Percentiles rank a stretch among this genome's conserved stretches.
Evolutionary conservation across 1,284 basidiomycete species (phyloP).

Genomic region (Coniferiporia sulphurascens): DNA sequence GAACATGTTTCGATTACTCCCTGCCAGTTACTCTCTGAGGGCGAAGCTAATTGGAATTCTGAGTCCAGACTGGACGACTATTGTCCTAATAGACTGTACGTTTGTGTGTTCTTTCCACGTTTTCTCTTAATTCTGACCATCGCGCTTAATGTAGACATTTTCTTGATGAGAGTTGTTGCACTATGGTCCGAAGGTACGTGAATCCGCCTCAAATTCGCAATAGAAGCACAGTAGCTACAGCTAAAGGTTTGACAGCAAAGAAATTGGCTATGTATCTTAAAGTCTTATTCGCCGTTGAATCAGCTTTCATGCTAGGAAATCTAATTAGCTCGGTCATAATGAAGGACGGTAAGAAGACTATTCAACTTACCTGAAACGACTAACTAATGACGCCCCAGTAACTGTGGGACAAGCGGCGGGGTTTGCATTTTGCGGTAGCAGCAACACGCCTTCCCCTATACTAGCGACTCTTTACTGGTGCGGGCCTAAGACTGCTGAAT

Average conservation of each 20-base stretch:
- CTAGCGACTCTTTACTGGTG: background rate
- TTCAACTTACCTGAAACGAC: background rate
- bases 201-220: background rate
- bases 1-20: background rate
- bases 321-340: background rate
- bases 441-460: background rate
- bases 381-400: background rate
- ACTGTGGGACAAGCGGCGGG: background rate
- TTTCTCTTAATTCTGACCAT: background rate
- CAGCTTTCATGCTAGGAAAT: background rate
- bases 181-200: background rate
- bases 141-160: background rate
- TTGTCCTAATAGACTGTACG: background rate
- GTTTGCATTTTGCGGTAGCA: background rate
- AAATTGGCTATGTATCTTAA: background rate
- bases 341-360: background rate
- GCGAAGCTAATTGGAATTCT: background rate
- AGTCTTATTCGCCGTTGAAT: background rate
- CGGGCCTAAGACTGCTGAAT: background rate
- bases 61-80: background rate
- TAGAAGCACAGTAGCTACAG: background rate
- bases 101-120: background rate
- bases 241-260: background rate
- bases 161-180: conserved; percentile 1
- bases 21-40: background rate